Evolutionary conservation across 495 filamentous ascomycete genomes (phyloP).

Genomic region (Tirmania nivea): DNA sequence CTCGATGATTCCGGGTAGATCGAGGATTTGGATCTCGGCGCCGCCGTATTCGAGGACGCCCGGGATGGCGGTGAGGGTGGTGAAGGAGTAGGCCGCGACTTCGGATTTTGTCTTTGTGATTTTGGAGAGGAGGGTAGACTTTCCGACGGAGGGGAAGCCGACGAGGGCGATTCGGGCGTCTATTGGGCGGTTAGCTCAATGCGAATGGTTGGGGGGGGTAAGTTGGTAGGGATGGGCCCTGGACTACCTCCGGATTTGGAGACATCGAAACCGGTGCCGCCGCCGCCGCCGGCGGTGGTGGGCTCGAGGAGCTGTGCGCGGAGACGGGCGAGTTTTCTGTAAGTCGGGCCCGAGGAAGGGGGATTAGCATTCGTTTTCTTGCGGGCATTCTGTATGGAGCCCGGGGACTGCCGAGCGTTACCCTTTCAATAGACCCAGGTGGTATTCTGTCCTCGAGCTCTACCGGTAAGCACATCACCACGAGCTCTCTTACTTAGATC

Average conservation of each 20-base stretch:
- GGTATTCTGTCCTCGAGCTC: slow-evolving; percentile 41
- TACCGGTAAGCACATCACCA: too few relatives aligned
- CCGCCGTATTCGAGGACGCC: slow-evolving; percentile 96
- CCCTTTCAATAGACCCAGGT: slow-evolving; percentile 91
- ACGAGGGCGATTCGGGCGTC: slow-evolving; percentile 95
- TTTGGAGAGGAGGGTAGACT: slow-evolving; percentile 96
- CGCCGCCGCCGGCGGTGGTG: slow-evolving; percentile 47
- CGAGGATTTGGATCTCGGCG: slow-evolving; percentile 93
- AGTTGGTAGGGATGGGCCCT: neutral
- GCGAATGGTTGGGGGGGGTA: neutral
- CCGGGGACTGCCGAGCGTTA: too few relatives aligned
- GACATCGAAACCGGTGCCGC: slow-evolving; percentile 74
- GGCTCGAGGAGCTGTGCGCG: slow-evolving; percentile 92
- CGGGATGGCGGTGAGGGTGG: slow-evolving; percentile 90
- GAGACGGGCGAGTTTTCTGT: slow-evolving; percentile 72
- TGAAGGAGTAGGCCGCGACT: slow-evolving; percentile 93
- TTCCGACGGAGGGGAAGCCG: slow-evolving; percentile 94
- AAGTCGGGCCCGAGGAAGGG: neutral
- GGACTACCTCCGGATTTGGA: slow-evolving; percentile 55
- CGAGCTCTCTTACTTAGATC: too few relatives aligned
- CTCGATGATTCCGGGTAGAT: slow-evolving; percentile 97
- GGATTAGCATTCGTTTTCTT: too few relatives aligned
- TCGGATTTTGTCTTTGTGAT: slow-evolving; percentile 98
- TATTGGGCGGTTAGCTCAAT: slow-evolving; percentile 1
- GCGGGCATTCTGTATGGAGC: too few relatives aligned